phyloP scores from a whole-genome alignment of 352 stramenopile genomes.

The Saprolegnia parasitica region DNA sequence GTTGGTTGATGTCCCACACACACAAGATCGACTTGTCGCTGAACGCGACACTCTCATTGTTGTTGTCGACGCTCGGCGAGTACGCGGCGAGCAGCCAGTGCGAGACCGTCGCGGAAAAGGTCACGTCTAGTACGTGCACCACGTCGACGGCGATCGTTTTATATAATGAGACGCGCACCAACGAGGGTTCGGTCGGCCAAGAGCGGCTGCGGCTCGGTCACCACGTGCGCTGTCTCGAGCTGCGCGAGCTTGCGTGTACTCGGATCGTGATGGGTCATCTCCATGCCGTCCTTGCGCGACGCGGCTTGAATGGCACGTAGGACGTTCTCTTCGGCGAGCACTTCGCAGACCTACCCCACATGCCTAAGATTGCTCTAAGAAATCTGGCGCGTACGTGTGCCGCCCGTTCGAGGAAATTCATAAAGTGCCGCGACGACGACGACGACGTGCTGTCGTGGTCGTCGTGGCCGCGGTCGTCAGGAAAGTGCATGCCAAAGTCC shows the following conservation, averaged over 20 bases:
- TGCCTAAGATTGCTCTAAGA: neutral
- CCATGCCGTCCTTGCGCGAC: neutral
- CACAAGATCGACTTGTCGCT: constrained; percentile 50
- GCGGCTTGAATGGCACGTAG: neutral
- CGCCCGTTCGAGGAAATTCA: constrained; percentile 57
- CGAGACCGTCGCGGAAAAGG: constrained; percentile 49
- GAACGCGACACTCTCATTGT: constrained; percentile 8
- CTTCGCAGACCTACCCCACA: constrained; percentile 40
- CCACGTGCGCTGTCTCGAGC: neutral
- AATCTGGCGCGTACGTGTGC: constrained; percentile 33
- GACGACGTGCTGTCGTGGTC: constrained; percentile 8
- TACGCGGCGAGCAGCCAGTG: constrained; percentile 31
- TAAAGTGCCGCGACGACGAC: constrained; percentile 39
- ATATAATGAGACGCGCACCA: neutral
- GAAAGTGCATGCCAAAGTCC: constrained; percentile 65
- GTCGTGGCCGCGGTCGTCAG: constrained; percentile 64
- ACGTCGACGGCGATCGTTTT: neutral
- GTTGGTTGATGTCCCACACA: constrained; percentile 63
- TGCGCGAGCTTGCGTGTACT: neutral
- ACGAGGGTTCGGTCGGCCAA: neutral
- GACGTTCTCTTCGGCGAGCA: constrained; percentile 49
- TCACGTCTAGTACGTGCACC: constrained; percentile 29
- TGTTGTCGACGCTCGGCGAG: constrained; percentile 21
- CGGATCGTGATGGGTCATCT: no score
- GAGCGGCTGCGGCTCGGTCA: neutral